Base-by-base conservation (phyloP, 352 stramenopile genomes). In the Saprolegnia parasitica region DNA sequence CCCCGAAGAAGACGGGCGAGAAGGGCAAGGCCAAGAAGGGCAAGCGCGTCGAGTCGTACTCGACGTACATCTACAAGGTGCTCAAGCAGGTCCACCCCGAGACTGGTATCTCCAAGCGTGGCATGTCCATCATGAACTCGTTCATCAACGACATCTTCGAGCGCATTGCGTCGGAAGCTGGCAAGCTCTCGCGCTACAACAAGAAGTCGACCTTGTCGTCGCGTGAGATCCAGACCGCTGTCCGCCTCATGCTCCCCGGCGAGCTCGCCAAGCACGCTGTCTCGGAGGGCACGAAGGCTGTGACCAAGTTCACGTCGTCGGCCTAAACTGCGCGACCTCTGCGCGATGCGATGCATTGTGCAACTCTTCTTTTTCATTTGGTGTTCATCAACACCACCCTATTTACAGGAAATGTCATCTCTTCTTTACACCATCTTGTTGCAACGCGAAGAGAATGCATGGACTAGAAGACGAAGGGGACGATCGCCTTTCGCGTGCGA, bases 141-240 rank as follows among this genome's bases (percentile, higher is more conserved):
- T 97, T 97, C 76, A 93, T 96, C 72, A 95, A 96, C 75, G 87
- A 97, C 77, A 94, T 95, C 74, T 97, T 97, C 76, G 90, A 97
- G 68, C 79, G 89, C 39, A 86, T 97, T 55, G 86, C 90, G 32
- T 76, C 75, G 20, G 87, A 97, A 76, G 86, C 90, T 40, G 86
- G 83, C 67, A 87, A 84, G 68, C 78, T 90, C 21, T 73, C 81
- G 71, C 81, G 85, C 20, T 97, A 97, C 84, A 97, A 93, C 82
- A 96, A 95, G 79, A 97, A 97, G 79, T 80, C 81, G 16, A 97
- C 90, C 40, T 74, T 97, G 45, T 90, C 77, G n/a, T 91, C 79
- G 15, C 78, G 87, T 46, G 90, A 97, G 75, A 92, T 97, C 65
- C 89, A 96, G 73, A 97, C 89, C 10, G 85, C 86, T 52, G 89